A percentile compares a stretch with the other conserved stretches of the same genome.
phyloP scores from a whole-genome alignment of 2,329 filamentous ascomycete species.

The Epichloe coenophiala region DNA sequence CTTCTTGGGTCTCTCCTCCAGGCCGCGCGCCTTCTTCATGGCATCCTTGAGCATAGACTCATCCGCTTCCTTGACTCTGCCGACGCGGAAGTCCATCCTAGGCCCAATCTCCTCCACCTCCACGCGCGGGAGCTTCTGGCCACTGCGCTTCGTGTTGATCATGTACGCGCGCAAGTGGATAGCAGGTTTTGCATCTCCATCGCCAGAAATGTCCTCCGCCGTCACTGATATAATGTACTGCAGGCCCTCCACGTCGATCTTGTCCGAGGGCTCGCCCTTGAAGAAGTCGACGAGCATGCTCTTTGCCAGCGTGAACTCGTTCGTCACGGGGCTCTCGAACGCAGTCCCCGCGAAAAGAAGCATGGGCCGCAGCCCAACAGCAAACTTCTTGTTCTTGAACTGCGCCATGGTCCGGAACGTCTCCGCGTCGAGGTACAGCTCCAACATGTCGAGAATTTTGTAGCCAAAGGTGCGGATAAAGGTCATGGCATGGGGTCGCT shows the following conservation, averaged over 20 bases:
- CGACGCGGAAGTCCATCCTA: constrained; percentile 80
- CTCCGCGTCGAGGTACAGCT: constrained; percentile 68
- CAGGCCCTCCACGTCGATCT: constrained; percentile 88
- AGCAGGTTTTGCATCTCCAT: constrained; percentile 35
- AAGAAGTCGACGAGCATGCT: constrained; percentile 84
- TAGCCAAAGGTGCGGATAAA: constrained; percentile 70
- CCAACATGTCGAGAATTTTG: constrained; percentile 89
- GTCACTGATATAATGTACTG: constrained; percentile 79
- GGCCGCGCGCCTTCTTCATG: constrained; percentile 68
- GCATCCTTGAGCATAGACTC: constrained; percentile 74
- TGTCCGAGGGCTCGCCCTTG: constrained; percentile 58
- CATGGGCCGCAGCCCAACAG: constrained; percentile 77
- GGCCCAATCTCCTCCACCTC: constrained; percentile 95
- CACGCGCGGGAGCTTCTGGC: constrained; percentile 75
- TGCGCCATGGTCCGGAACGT: constrained; percentile 56
- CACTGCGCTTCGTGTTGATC: constrained; percentile 73
- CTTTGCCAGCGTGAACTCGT: constrained; percentile 77
- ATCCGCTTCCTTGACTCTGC: constrained; percentile 68
- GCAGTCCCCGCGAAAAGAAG: constrained; percentile 79
- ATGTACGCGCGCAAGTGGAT: constrained; percentile 69
- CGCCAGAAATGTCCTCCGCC: constrained; percentile 48
- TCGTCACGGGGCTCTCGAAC: constrained; percentile 69
- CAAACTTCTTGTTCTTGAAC: constrained; percentile 64
- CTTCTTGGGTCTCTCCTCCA: constrained; percentile 79
- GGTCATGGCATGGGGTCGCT: constrained; percentile 84